phyloP scores from a whole-genome alignment of 129 eudicot species.

The Flaveria bidentis region DNA sequence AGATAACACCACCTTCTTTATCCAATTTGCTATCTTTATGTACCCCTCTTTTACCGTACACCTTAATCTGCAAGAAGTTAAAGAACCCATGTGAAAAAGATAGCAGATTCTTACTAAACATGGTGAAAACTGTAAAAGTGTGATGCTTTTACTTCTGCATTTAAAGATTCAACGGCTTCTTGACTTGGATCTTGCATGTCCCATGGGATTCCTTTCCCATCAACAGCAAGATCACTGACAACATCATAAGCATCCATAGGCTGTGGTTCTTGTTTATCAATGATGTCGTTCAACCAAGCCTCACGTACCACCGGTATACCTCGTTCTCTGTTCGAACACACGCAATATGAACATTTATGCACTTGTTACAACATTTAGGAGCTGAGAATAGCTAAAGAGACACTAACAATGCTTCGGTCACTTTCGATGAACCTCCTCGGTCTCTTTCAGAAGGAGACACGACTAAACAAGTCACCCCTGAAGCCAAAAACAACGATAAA shows the following conservation, averaged over 20 bases:
- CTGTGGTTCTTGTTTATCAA: conserved; percentile 54
- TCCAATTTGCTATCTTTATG: conserved; percentile 79
- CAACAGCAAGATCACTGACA: conserved; percentile 60
- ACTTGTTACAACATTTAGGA: background rate
- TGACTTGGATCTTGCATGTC: conserved; percentile 61
- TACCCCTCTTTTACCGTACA: conserved; percentile 91
- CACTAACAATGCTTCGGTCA: conserved; percentile 81
- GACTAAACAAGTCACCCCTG: conserved; percentile 76
- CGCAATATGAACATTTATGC: background rate
- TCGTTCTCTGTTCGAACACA: conserved; percentile 49
- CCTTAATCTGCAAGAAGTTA: conserved; percentile 50
- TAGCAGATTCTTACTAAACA: no score
- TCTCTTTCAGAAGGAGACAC: conserved; percentile 68
- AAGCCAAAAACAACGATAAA: background rate
- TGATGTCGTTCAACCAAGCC: conserved; percentile 78
- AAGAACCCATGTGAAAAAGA: background rate
- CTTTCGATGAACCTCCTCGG: conserved; percentile 85
- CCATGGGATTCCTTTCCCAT: conserved; percentile 73
- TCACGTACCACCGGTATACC: conserved; percentile 74
- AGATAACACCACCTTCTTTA: conserved; percentile 73
- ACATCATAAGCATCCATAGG: conserved; percentile 73
- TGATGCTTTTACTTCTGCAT: conserved; percentile 54
- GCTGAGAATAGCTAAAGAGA: background rate
- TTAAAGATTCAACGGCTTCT: conserved; percentile 72
- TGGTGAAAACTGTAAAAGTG: background rate